Evolutionary conservation across 2,329 filamentous ascomycete species (phyloP), one percentile per base, ranked within the genome.

Genomic region (Fusarium sp.): DNA sequence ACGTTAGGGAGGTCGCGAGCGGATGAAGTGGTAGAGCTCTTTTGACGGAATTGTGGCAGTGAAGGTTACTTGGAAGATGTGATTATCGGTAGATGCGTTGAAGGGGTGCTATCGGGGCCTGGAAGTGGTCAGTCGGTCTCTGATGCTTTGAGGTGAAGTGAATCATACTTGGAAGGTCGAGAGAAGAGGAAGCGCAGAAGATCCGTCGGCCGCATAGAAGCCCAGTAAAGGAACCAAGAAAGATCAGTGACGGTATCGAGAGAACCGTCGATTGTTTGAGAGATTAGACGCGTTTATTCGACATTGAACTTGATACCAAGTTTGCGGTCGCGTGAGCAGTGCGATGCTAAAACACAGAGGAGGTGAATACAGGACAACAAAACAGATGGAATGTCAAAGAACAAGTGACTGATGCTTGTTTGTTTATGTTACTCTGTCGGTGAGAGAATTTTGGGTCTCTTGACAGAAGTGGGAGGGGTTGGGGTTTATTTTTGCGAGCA

Each of bases 1-100:
- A 91, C 92, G 93, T 96, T 98, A 98, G 86, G 96, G 95, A 86
- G 96, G 95, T 84, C 94, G 91, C 82, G 92, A 92, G 84, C 92
- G 93, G 84, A 95, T 91, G 81, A 92, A 91, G 81, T 95, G 91
- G 84, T 94, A 93, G 86, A 91, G 90, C 90, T 94, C 93, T 85
- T 88, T 89, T 86, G 90, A 92, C 88, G 93, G 92, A 97, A 97
- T 97, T 85, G 88, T 97, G 95, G 87, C 91, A 91, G 89, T 86
- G 84, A 81, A 81, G 42, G 43, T 70, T 77, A 28, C 19, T 40
- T 60, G 42, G 54, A 56, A 40, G 50, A 46, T 37, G 63, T 23
- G 88, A 42, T 28, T 28, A 90, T 67, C 33, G 50, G 32, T n/a
- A 2, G 33, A 9, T 54, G 23, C 63, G 59, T 57, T 56, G 30